Conservation (phyloP, 257 asterid species). For the Solanum virginianum region DNA sequence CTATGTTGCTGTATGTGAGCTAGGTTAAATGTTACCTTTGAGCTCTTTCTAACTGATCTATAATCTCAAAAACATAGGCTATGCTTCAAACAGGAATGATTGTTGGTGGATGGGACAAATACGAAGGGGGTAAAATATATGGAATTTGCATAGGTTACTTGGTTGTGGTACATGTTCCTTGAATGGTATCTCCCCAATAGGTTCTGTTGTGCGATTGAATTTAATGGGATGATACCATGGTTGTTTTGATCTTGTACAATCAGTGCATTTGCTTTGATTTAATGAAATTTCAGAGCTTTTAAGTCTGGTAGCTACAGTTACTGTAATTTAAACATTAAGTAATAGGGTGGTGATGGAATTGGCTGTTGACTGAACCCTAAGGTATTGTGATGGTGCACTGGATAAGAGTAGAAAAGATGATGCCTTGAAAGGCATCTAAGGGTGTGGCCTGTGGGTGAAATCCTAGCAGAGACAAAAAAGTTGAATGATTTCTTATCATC, state of each 20-base stretch:
- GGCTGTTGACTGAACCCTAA: neutral
- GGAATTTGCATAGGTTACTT: conserved; percentile 21
- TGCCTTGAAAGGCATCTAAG: neutral
- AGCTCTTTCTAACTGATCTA: neutral
- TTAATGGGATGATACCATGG: neutral
- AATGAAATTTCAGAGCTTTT: neutral
- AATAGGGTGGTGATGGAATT: neutral
- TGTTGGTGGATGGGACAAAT: conserved; percentile 98
- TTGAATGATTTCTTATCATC: neutral
- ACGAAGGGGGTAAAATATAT: conserved; percentile 93
- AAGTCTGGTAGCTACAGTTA: neutral
- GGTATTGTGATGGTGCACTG: neutral
- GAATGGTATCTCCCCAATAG: neutral
- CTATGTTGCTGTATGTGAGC: neutral
- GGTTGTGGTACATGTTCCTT: neutral
- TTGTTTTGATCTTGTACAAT: neutral
- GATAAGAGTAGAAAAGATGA: neutral
- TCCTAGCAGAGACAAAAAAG: neutral
- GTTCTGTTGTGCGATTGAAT: neutral
- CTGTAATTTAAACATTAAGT: neutral
- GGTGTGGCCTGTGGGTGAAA: neutral
- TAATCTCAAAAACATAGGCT: conserved; percentile 32
- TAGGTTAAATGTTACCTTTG: neutral
- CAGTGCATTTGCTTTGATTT: neutral
- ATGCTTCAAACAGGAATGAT: conserved; percentile 93